Evolutionary conservation across 2,329 filamentous ascomycete species (phyloP).

Genomic region (Pseudogymnoascus sp.): DNA sequence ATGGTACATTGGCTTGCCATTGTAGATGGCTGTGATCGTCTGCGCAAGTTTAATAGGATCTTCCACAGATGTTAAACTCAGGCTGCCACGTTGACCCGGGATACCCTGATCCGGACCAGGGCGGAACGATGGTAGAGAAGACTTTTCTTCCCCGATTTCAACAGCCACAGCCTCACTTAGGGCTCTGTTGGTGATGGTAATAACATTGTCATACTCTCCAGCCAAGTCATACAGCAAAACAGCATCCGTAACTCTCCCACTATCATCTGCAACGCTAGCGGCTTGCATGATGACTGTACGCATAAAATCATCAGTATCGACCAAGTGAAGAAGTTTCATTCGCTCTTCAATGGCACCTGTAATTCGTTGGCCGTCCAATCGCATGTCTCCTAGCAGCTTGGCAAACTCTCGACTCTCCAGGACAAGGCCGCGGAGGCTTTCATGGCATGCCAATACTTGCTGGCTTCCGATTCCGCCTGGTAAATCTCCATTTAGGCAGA

Average conservation of each 20-base stretch:
- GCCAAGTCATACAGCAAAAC: conserved; percentile 92
- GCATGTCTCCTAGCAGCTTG: conserved; percentile 84
- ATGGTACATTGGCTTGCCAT: conserved; percentile 52
- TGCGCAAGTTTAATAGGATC: conserved; percentile 56
- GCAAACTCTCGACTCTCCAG: conserved; percentile 97
- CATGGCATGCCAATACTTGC: conserved; percentile 78
- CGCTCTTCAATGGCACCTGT: conserved; percentile 83
- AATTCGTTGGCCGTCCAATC: conserved; percentile 75
- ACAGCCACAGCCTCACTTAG: conserved; percentile 83
- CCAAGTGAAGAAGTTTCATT: conserved; percentile 70
- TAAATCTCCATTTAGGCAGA: conserved; percentile 85
- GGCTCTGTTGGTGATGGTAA: conserved; percentile 79
- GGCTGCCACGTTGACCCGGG: conserved; percentile 31
- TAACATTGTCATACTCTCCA: conserved; percentile 91
- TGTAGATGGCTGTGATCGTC: conserved; percentile 57
- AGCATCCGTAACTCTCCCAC: conserved; percentile 85
- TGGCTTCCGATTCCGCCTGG: conserved; percentile 65
- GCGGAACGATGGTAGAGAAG: conserved; percentile 56
- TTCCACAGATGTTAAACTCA: conserved; percentile 60
- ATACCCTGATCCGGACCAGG: conserved; percentile 17
- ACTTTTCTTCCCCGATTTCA: conserved; percentile 73
- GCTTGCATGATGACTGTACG: conserved; percentile 89
- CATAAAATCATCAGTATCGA: conserved; percentile 76
- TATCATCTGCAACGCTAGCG: conserved; percentile 87
- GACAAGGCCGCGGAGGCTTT: conserved; percentile 86